Base-by-base conservation (phyloP, 441 rosid species). In the Pelargonium cotyledonis region DNA sequence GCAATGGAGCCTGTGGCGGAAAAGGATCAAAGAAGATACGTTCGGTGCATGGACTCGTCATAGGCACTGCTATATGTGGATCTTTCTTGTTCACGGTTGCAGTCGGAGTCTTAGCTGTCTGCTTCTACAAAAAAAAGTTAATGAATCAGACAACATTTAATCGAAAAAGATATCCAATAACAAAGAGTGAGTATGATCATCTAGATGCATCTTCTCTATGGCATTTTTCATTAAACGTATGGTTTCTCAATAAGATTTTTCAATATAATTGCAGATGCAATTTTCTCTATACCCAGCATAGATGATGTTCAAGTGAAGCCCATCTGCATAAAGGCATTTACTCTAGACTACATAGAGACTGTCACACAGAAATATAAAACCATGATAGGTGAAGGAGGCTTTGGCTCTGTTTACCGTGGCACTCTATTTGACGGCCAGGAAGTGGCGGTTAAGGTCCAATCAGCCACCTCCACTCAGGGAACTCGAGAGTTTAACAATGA, bases 361-460 rank as follows among this genome's bases (percentile, higher is more conserved):
- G 83, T 83, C 55, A 89, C 88, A 41, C 77, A 82, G 58, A 74
- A 78, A 70, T 87, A 84, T 74, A 83, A 78, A 73, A 87, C 84
- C 35, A 62, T 85, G 76, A 85, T 87, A 26, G 92, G 95, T 65
- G 95, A 89, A 83, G 92, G 92, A 11, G 89, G 95, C 26, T 89
- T 89, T 58, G 90, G 95, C 72, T 79, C 92, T 3, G 95, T 89
- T 15, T 89, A 84, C 73, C 80, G 73, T 11, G 92, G 92, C 38
- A 87, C 85, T 68, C 80, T 87, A 71, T 68, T 65, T 70, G 89
- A 87, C 73, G 91, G 92, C 66, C 82, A 85, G 67, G 92, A 89
- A 77, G 90, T 87, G 72, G 92, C 92, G 69, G 95, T 84, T 41
- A 89, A 89, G 89, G 95, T 89, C 65, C 80, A 89, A 8, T 89